phyloP scores from a whole-genome alignment of 805 yeast species.

The Kodamaea restingae region DNA sequence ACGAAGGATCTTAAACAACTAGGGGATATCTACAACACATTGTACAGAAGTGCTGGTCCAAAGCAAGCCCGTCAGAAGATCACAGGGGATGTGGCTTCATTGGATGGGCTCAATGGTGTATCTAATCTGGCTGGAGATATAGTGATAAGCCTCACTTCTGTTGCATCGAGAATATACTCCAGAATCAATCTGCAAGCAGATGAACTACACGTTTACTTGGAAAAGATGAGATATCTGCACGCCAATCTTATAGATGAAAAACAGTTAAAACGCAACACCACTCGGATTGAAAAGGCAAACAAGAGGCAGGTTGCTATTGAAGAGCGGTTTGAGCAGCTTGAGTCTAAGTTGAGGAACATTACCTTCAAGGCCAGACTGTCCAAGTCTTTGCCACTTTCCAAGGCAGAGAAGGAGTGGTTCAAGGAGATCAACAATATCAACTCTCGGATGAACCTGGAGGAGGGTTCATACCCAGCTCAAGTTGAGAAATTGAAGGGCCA shows the following conservation, averaged over 20 bases:
- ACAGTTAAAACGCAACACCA: conserved; percentile 8
- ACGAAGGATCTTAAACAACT: conserved; percentile 13
- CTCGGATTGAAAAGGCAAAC: conserved; percentile 14
- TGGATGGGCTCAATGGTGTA: conserved; percentile 15
- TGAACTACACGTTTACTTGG: conserved; percentile 20
- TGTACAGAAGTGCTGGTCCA: not conserved
- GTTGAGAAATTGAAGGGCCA: conserved; percentile 19
- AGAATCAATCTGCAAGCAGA: conserved; percentile 20
- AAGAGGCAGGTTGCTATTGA: conserved; percentile 22
- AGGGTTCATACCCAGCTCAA: conserved; percentile 1
- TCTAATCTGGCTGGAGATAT: conserved; percentile 14
- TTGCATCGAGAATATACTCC: conserved; percentile 17
- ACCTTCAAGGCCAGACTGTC: conserved; percentile 20
- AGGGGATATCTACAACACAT: not conserved
- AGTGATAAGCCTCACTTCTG: conserved; percentile 15
- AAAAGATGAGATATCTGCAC: conserved; percentile 9
- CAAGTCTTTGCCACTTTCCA: conserved; percentile 29
- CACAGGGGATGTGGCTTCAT: conserved; percentile 3
- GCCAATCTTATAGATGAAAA: conserved; percentile 11
- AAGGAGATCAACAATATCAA: conserved; percentile 31
- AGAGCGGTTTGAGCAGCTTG: conserved; percentile 18
- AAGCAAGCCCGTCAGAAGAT: not conserved
- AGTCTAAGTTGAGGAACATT: conserved; percentile 19
- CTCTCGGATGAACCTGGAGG: conserved; percentile 1
- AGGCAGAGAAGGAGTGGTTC: conserved; percentile 34